Evolutionary conservation across 495 filamentous ascomycete species (phyloP), one percentile per base, ranked within the genome.

Genomic region (Penicillium argentinense): DNA sequence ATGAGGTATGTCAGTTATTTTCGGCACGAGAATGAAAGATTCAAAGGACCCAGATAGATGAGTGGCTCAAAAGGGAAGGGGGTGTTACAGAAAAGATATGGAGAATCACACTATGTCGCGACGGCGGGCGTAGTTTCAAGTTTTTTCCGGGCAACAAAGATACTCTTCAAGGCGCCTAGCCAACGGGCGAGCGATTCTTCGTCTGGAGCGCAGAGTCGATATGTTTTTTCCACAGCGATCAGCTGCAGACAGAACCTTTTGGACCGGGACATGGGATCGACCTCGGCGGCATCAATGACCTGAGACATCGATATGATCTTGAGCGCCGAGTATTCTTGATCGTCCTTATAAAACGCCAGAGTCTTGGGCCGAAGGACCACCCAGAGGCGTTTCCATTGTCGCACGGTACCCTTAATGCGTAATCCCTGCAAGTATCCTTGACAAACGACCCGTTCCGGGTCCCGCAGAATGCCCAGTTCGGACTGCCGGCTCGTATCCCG

Each of bases 311-410:
- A 83, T 34, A 97, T 74, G 56, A 98, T 85, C 42, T 91, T 85
- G 47, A 86, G 70, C 2, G 92, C 88, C 13, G 87, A 86, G 63
- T 97, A 97, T 71, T 98, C 93, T 65, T 85, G 74, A 33, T 95
- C 91, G 56, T 91, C 85, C 67, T 97, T 97, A 72, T 98, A 97
- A 16, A 97, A 82, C 5, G 89, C 87, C 37, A 97, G 67, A 42
- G 88, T 88, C 48, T 87, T 85, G 0, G 90, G 84, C 25, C 91
- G 87, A n/a, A 97, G 71, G 0, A 98, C 93, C 0, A 85, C 84
- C 93, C 93, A 98, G 24, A 88, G 75, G 51, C 88, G 86, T 73
- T 95, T 97, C 93, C 93, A 98, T 57, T 93, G 88, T 25, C 86
- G 83, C 28, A 98, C 85, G 5, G 88, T 88, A n/a, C 86, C 77